A percentile compares a stretch with the other conserved stretches of the same genome.
Conservation (phyloP, 2,329 filamentous ascomycete species). For the Pseudogymnoascus sp. region DNA sequence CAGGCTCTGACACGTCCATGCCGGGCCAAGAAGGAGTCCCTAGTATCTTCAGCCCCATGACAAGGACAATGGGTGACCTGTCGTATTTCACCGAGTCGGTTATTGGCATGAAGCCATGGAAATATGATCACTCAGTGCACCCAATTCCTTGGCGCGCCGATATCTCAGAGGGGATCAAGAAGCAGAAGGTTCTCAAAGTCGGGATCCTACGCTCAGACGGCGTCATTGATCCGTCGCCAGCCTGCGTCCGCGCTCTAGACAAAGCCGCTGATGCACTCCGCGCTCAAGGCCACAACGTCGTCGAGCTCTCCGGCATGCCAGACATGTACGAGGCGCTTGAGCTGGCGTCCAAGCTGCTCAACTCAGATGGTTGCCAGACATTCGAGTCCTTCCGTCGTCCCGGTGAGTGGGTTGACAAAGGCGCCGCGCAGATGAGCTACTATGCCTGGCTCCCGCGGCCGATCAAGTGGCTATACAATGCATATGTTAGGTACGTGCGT, state of each 20-base stretch:
- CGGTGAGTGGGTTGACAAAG: slow-evolving; percentile 72
- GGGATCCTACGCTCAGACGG: slow-evolving; percentile 72
- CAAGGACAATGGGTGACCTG: slow-evolving; percentile 73
- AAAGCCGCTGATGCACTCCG: slow-evolving; percentile 61
- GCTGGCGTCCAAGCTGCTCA: slow-evolving; percentile 72
- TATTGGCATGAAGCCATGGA: slow-evolving; percentile 78
- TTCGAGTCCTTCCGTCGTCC: slow-evolving; percentile 68
- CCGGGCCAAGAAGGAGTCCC: slow-evolving; percentile 84
- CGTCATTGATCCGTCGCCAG: slow-evolving; percentile 79
- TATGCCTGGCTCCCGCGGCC: slow-evolving; percentile 66
- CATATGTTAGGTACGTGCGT: slow-evolving; percentile 79
- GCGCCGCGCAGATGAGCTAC: slow-evolving; percentile 64
- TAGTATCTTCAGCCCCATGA: slow-evolving; percentile 88
- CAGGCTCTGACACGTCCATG: slow-evolving; percentile 79
- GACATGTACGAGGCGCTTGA: slow-evolving; percentile 66
- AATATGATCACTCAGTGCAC: slow-evolving; percentile 77
- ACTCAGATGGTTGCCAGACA: slow-evolving; percentile 73
- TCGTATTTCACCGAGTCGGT: slow-evolving; percentile 74
- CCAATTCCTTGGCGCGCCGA: slow-evolving; percentile 70
- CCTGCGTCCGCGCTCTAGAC: slow-evolving; percentile 68
- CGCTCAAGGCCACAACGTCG: slow-evolving; percentile 66
- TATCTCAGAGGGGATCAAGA: slow-evolving; percentile 47
- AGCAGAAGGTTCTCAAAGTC: slow-evolving; percentile 57
- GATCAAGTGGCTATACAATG: slow-evolving; percentile 76
- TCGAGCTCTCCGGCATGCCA: slow-evolving; percentile 50